Base-by-base conservation (phyloP, 2,329 filamentous ascomycete species). In the Aspergillus quadrilineatus region DNA sequence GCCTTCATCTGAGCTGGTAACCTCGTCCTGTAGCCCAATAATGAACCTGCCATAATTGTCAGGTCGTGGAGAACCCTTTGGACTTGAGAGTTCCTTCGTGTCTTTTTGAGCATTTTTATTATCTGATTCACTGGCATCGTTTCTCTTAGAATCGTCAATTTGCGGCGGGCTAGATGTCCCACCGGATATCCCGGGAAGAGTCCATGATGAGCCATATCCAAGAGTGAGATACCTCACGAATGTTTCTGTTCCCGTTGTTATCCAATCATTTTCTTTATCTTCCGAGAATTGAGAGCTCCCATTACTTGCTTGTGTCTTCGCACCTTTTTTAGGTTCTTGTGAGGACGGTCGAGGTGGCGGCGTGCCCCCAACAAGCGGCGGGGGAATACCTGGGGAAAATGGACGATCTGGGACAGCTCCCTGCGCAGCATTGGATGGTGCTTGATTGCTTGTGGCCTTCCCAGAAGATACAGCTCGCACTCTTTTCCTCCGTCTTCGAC, bases 171-270 rank as follows among this genome's bases (percentile, higher is more conserved):
- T 61, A 36, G 63, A 49, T 10, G 63, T 65, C 49, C 66, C 55
- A 14, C 63, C 61, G 30, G 63, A 52, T 9, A 63, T 65, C 48
- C 66, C 72, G 10, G 71, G 70, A 50, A 76, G 67, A 15, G 75
- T 72, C 79, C 78, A 81, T 15, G 73, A 67, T 4, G 78, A 77
- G 14, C 78, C 77, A 66, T 81, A 81, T 7, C 79, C 79, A 22
- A 80, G 66, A 22, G 77, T 80, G 32, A 81, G 67, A 60, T 79
- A 77, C 60, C 79, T 81, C 67, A 80, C 76, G 55, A 80, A 69
- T 2, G 70, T 76, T 7, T 79, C 77, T 4, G 77, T 70, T 26
- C 69, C 72, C 60, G 75, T 74, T 3, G 66, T 59, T 15, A 67
- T 63, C 43, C 65, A 65, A 10, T 73, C 69, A 43, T 61, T 61